phyloP scores from a whole-genome alignment of 352 stramenopile genomes.

The Phytophthora chlamydospora region DNA sequence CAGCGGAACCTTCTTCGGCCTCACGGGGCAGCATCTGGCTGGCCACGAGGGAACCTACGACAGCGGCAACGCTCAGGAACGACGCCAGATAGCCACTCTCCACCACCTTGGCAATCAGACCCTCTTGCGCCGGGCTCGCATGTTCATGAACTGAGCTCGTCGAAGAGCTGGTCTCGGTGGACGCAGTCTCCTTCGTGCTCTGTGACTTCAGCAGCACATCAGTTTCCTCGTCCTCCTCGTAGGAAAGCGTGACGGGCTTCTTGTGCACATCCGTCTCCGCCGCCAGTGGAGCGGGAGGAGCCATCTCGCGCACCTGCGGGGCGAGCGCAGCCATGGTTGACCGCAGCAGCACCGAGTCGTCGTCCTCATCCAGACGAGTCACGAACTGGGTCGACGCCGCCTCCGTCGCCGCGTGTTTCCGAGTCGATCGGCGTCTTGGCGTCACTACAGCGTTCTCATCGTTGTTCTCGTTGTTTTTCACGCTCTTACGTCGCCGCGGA shows the following conservation, averaged over 20 bases:
- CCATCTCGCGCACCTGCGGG: conserved; percentile 37
- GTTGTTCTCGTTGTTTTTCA: conserved; percentile 22
- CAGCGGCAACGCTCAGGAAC: conserved; percentile 69
- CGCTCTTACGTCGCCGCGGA: conserved; percentile 24
- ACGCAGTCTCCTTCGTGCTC: conserved; percentile 7
- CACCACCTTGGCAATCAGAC: conserved; percentile 55
- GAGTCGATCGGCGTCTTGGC: conserved; percentile 22
- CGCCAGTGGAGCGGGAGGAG: conserved; percentile 8
- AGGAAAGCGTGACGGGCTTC: conserved; percentile 53
- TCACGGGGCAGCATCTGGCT: conserved; percentile 57
- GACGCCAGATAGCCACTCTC: conserved; percentile 69
- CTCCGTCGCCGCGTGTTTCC: conserved; percentile 29
- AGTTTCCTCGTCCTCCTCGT: conserved; percentile 54
- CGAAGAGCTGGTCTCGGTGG: conserved; percentile 13
- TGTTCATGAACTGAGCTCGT: conserved; percentile 16
- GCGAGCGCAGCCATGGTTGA: conserved; percentile 54
- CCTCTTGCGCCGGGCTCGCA: conserved; percentile 11
- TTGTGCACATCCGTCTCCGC: conserved; percentile 28
- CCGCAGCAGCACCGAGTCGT: conserved; percentile 54
- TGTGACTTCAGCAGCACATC: conserved; percentile 33
- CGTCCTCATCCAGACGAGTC: conserved; percentile 50
- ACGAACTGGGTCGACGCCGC: conserved; percentile 41
- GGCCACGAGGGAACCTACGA: conserved; percentile 69
- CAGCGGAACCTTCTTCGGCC: conserved; percentile 16
- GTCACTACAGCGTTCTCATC: conserved; percentile 7